Base-by-base conservation (phyloP, 1,284 basidiomycete species). In the Amylostereum areolatum region DNA sequence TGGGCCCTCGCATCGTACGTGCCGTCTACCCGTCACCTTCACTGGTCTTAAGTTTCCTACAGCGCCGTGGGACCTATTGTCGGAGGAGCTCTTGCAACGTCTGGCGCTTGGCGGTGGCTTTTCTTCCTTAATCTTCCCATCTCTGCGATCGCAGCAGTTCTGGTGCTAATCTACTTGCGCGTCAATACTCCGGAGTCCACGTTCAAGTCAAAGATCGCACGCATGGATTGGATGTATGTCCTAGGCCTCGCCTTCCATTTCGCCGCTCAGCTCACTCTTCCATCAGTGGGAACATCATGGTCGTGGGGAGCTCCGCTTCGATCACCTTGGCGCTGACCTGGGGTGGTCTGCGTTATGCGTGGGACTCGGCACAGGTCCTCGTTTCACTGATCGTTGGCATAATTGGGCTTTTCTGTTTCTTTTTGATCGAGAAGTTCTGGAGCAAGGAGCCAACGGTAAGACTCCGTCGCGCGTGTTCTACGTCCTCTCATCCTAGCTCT, bases 71-170 rank as follows among this genome's bases (percentile, higher is more conserved):
- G 63, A 1, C 64, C 67, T 8, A 55, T 63, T 11, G 52, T 68
- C 8, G 68, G 66, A 2, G 70, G 70, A 27, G 67, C 62, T 0
- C 58, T 71, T 30, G 62, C 66, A 3, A 57, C 58, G 12, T 53
- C 57, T 2, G 54, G 56, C 1, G 44, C 52, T 27, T 69, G 68
- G 68, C 50, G 65, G 43, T 68, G 65, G 63, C 42, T 63, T 9
- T 62, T 64, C 46, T 62, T 67, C 49, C 50, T 74, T 54, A 74
- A 75, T 51, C 54, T 74, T 3, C 72, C 71, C 4, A 49, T 73
- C 18, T 64, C 62, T 5, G 66, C 51, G 5, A 52, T 69, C 24
- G 65, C 70, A 2, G 56, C 66, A n/a, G 54, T 52, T 10, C 57
- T 74, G 35, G 63, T 73, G 34, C 46, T 63, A 5, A 45, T 65